Conservation (phyloP, 305 asterid species). For the Nicotiana rustica region DNA sequence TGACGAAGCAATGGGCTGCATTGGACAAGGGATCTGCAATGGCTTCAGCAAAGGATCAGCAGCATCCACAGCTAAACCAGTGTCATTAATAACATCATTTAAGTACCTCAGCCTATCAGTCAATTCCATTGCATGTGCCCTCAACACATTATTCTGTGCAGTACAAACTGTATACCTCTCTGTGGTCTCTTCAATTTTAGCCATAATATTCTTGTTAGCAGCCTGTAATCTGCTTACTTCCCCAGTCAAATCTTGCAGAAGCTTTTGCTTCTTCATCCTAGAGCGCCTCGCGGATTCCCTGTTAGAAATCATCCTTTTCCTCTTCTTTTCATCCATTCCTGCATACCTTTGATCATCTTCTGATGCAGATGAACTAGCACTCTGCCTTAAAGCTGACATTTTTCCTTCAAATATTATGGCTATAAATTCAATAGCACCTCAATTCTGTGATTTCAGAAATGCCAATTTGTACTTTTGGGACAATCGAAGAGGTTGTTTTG, state of each 20-base stretch:
- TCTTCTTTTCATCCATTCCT: conserved; percentile 67
- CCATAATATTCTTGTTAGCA: conserved; percentile 54
- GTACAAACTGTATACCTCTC: conserved; percentile 56
- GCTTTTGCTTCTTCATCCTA: conserved; percentile 80
- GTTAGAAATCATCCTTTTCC: conserved; percentile 78
- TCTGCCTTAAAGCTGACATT: conserved; percentile 40
- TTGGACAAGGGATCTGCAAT: conserved; percentile 75
- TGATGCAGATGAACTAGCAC: conserved; percentile 47
- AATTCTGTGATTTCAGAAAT: not conserved
- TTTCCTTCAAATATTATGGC: not conserved
- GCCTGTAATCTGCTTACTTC: conserved; percentile 55
- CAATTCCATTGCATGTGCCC: conserved; percentile 68
- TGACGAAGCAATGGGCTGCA: conserved; percentile 67
- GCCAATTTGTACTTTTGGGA: not conserved
- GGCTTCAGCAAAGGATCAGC: conserved; percentile 60
- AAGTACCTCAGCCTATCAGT: conserved; percentile 63
- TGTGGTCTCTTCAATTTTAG: conserved; percentile 60
- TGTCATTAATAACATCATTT: conserved; percentile 62
- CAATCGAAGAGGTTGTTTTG: not conserved
- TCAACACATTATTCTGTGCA: conserved; percentile 65
- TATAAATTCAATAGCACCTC: not conserved
- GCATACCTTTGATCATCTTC: conserved; percentile 51
- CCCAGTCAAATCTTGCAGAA: conserved; percentile 59
- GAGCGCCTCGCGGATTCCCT: conserved; percentile 83
- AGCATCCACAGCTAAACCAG: conserved; percentile 51